phyloP scores from a whole-genome alignment of 2,329 filamentous ascomycete species.

The Thermomyces lanuginosus region DNA sequence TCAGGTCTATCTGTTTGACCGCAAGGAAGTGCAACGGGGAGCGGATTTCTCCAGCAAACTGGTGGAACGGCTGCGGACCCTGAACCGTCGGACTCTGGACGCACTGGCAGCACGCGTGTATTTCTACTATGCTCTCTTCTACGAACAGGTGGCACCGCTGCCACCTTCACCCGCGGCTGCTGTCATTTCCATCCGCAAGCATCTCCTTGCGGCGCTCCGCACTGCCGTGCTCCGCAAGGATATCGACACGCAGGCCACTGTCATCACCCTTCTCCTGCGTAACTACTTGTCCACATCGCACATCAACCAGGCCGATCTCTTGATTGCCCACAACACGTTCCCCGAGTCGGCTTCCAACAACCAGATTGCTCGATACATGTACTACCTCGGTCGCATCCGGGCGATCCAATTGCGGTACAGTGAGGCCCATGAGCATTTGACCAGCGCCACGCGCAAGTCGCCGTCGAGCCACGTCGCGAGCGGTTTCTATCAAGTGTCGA shows the following conservation, averaged over 20 bases:
- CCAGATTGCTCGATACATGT: constrained; percentile 91
- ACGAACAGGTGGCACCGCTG: constrained; percentile 73
- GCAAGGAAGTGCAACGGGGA: constrained; percentile 63
- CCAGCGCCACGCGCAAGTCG: constrained; percentile 84
- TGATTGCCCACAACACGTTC: constrained; percentile 92
- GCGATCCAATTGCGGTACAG: constrained; percentile 95
- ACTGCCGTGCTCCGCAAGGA: constrained; percentile 96
- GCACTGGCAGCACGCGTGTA: constrained; percentile 89
- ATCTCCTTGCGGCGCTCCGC: constrained; percentile 70
- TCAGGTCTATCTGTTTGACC: constrained; percentile 79
- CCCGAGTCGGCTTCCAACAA: constrained; percentile 91
- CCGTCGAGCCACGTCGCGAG: constrained; percentile 77
- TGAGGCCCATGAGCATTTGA: constrained; percentile 86
- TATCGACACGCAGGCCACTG: constrained; percentile 87
- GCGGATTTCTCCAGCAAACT: constrained; percentile 71
- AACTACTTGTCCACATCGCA: constrained; percentile 95
- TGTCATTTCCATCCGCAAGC: constrained; percentile 70
- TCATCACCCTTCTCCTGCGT: constrained; percentile 84
- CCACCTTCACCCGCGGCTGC: constrained; percentile 80
- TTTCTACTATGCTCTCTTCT: constrained; percentile 95
- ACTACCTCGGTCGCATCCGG: constrained; percentile 91
- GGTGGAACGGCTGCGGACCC: constrained; percentile 65
- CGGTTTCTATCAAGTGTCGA: constrained; percentile 89
- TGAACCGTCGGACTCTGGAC: constrained; percentile 89
- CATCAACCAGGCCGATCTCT: constrained; percentile 87